phyloP scores from a whole-genome alignment of 2,329 filamentous ascomycete genomes.

The Fusarium gaditjirri region DNA sequence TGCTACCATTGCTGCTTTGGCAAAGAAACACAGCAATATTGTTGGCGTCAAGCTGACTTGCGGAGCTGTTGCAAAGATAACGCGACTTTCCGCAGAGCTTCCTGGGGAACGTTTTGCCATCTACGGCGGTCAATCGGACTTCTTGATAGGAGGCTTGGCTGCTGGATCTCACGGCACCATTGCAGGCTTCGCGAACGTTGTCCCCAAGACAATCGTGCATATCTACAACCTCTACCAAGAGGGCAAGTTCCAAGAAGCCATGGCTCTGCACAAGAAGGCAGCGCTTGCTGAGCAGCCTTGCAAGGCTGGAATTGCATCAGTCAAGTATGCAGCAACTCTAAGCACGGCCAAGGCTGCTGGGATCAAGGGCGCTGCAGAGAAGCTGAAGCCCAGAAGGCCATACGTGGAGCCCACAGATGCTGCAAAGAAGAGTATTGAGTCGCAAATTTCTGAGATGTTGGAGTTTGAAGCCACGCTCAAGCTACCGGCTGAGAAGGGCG shows the following conservation, averaged over 20 bases:
- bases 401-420: slow-evolving; percentile 62
- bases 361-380: slow-evolving; percentile 67
- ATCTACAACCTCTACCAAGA: slow-evolving; percentile 70
- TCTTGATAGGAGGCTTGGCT: slow-evolving; percentile 69
- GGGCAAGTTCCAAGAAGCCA: slow-evolving; percentile 67
- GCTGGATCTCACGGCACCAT: slow-evolving; percentile 70
- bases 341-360: slow-evolving; percentile 69
- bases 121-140: slow-evolving; percentile 79
- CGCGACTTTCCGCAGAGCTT: slow-evolving; percentile 65
- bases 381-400: slow-evolving; percentile 68
- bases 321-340: slow-evolving; percentile 73
- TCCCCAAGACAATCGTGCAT: slow-evolving; percentile 65
- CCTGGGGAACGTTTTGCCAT: slow-evolving; percentile 68
- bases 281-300: slow-evolving; percentile 73
- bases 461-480: slow-evolving; percentile 52
- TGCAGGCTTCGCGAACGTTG: slow-evolving; percentile 71
- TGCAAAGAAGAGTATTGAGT: slow-evolving; percentile 55
- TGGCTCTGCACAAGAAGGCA: slow-evolving; percentile 69
- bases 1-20: slow-evolving; percentile 59
- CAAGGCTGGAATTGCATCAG: slow-evolving; percentile 73
- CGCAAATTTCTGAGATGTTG: slow-evolving; percentile 54
- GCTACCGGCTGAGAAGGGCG: neutral
- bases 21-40: slow-evolving; percentile 60
- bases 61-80: slow-evolving; percentile 77
- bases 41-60: slow-evolving; percentile 78